A percentile compares a stretch with the other conserved stretches of the same genome.
Evolutionary conservation across 2,329 filamentous ascomycete species (phyloP).

Genomic region (Cladosporium colombiae): DNA sequence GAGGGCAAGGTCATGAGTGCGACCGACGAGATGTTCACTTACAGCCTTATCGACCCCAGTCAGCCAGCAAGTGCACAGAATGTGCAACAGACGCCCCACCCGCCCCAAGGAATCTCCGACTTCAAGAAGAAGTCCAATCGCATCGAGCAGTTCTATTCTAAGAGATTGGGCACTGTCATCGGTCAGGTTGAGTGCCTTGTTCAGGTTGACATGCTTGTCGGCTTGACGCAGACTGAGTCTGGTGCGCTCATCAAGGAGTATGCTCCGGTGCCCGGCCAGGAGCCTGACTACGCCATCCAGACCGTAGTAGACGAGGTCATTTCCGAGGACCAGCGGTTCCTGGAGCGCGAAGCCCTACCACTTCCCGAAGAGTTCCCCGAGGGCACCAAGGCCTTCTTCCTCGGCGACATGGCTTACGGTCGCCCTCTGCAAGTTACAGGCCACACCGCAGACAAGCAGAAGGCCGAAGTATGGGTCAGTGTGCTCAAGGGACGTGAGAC

Average conservation of each 20-base stretch:
- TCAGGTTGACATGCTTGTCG: constrained; percentile 91
- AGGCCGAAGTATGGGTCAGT: constrained; percentile 77
- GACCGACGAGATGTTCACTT: constrained; percentile 91
- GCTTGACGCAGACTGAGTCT: constrained; percentile 84
- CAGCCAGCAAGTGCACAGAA: constrained; percentile 43
- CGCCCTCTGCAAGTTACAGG: constrained; percentile 80
- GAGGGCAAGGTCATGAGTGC: constrained; percentile 89
- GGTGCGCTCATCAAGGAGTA: constrained; percentile 94
- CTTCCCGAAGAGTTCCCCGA: constrained; percentile 89
- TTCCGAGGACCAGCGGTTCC: constrained; percentile 88
- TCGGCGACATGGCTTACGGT: constrained; percentile 91
- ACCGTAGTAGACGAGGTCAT: constrained; percentile 85
- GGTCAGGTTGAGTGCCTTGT: constrained; percentile 85
- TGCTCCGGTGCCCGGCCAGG: constrained; percentile 77
- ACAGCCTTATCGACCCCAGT: constrained; percentile 64
- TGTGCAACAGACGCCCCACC: constrained; percentile 69
- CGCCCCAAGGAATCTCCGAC: constrained; percentile 72
- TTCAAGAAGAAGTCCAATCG: constrained; percentile 81
- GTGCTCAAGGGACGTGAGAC: constrained; percentile 70
- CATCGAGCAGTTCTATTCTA: constrained; percentile 86
- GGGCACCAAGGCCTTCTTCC: constrained; percentile 82
- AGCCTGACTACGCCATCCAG: constrained; percentile 89
- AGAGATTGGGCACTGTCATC: constrained; percentile 83
- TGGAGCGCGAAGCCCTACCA: constrained; percentile 83
- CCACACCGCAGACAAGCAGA: constrained; percentile 68